These are phyloP conservation scores for Hypoxylon sp. DNA, from an alignment of 2,329 filamentous ascomycete species.

Conservation along the genomic window DNA sequence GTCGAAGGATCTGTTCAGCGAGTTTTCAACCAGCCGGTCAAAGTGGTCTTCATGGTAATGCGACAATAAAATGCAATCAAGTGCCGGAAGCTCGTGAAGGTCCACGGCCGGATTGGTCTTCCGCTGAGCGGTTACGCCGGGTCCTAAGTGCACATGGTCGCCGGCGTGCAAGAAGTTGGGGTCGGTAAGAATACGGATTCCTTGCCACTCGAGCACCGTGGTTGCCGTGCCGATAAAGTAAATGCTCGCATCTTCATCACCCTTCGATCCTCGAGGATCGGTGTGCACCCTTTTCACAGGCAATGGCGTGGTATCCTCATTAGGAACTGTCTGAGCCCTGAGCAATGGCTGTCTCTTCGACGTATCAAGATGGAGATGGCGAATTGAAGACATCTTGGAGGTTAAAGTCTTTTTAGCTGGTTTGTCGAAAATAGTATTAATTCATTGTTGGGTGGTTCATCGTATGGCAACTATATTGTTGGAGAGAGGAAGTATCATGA, in stretches of 20 bases:
- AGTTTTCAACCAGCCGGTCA: slow-evolving; percentile 56
- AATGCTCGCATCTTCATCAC: slow-evolving; percentile 58
- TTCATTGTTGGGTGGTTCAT: slow-evolving; percentile 1
- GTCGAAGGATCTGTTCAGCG: slow-evolving; percentile 62
- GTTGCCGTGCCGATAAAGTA: slow-evolving; percentile 70
- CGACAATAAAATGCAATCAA: slow-evolving; percentile 71
- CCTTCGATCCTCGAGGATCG: slow-evolving; percentile 41
- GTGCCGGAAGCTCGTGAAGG: slow-evolving; percentile 67
- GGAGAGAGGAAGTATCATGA: slow-evolving; percentile 23
- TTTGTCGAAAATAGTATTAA: background rate
- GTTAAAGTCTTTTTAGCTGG: background rate
- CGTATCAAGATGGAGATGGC: slow-evolving; percentile 46
- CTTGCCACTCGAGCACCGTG: slow-evolving; percentile 66
- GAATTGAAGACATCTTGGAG: slow-evolving; percentile 40
- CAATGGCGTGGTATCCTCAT: slow-evolving; percentile 36
- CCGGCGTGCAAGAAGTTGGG: slow-evolving; percentile 75
- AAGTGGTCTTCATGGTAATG: slow-evolving; percentile 72
- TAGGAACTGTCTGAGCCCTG: slow-evolving; percentile 44
- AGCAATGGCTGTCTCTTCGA: slow-evolving; percentile 50
- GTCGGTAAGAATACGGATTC: slow-evolving; percentile 67
- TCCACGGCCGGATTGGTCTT: slow-evolving; percentile 71
- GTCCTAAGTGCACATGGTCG: slow-evolving; percentile 75
- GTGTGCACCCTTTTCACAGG: slow-evolving; percentile 45
- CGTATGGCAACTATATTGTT: background rate
- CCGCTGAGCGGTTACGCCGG: slow-evolving; percentile 68